A percentile compares a stretch with the other conserved stretches of the same genome.
phyloP scores from a whole-genome alignment of 2,329 filamentous ascomycete species.

The Colletotrichum echinochloae region DNA sequence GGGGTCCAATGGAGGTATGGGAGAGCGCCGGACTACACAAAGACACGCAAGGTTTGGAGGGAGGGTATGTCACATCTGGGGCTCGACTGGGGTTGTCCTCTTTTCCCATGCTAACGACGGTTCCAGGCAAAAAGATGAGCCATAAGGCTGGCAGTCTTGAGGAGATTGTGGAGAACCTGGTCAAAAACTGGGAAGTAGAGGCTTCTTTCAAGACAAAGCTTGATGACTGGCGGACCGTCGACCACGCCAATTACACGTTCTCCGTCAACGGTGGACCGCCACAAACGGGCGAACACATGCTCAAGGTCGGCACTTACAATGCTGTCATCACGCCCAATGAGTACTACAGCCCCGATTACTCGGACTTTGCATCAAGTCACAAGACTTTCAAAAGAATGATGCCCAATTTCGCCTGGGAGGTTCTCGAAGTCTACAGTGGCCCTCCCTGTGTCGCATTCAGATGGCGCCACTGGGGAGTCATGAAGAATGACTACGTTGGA shows the following conservation, averaged over 20 bases:
- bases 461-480: slow-evolving; percentile 76
- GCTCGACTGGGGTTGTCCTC: background rate
- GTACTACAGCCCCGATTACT: slow-evolving; percentile 72
- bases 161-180: slow-evolving; percentile 74
- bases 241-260: slow-evolving; percentile 70
- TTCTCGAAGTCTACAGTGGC: slow-evolving; percentile 74
- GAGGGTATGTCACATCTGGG: slow-evolving; percentile 60
- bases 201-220: slow-evolving; percentile 74
- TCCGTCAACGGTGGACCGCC: slow-evolving; percentile 71
- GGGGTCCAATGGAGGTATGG: slow-evolving; percentile 36
- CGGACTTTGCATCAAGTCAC: slow-evolving; percentile 73
- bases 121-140: slow-evolving; percentile 66
- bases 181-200: slow-evolving; percentile 81
- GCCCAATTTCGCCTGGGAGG: slow-evolving; percentile 79
- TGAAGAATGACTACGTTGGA: slow-evolving; percentile 75
- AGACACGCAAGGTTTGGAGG: slow-evolving; percentile 69
- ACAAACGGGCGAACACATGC: slow-evolving; percentile 72
- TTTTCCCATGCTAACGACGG: background rate
- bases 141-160: slow-evolving; percentile 69
- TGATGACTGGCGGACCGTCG: slow-evolving; percentile 74
- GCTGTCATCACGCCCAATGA: slow-evolving; percentile 73
- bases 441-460: slow-evolving; percentile 72
- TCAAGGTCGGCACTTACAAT: slow-evolving; percentile 76
- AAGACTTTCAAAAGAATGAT: slow-evolving; percentile 81
- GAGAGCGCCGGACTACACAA: slow-evolving; percentile 68